These are phyloP conservation scores for Aspergillus quadricinctus DNA, from an alignment of 2,329 filamentous ascomycete genomes.

Conservation along the genomic window DNA sequence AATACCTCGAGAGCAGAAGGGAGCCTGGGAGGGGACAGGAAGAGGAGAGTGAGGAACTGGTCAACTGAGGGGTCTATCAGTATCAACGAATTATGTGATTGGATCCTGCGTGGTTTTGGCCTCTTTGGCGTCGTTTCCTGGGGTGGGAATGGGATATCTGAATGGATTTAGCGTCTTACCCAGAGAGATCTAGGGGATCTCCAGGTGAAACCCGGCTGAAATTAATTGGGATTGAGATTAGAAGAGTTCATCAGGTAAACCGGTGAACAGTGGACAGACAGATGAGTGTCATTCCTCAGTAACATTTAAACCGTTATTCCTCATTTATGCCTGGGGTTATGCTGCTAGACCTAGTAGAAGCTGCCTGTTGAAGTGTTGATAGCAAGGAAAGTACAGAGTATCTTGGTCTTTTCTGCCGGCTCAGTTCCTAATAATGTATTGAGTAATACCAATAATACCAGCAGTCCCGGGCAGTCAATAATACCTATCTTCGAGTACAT, in stretches of 20 bases:
- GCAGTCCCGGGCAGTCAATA: background rate
- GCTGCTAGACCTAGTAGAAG: too few relatives aligned
- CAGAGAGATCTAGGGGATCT: background rate
- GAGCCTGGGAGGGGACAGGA: background rate
- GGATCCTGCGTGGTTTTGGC: background rate
- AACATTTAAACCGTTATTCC: background rate
- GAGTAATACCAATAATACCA: background rate
- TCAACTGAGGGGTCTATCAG: background rate
- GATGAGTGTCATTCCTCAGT: background rate
- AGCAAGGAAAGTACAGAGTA: background rate
- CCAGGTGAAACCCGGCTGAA: background rate
- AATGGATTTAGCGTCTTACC: background rate
- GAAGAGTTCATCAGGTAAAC: background rate
- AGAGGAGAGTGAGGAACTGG: background rate
- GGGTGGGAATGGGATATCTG: background rate
- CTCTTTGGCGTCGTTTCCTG: background rate
- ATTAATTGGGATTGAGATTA: background rate
- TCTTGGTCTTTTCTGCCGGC: background rate
- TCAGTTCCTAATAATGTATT: background rate
- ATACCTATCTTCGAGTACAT: background rate
- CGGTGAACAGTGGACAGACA: conserved; percentile 2
- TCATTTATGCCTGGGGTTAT: background rate
- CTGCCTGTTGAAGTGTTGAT: background rate
- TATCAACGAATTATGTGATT: background rate
- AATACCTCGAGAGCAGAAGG: background rate